phyloP scores from a whole-genome alignment of 2,329 filamentous ascomycete species.

The Alternaria longipes region DNA sequence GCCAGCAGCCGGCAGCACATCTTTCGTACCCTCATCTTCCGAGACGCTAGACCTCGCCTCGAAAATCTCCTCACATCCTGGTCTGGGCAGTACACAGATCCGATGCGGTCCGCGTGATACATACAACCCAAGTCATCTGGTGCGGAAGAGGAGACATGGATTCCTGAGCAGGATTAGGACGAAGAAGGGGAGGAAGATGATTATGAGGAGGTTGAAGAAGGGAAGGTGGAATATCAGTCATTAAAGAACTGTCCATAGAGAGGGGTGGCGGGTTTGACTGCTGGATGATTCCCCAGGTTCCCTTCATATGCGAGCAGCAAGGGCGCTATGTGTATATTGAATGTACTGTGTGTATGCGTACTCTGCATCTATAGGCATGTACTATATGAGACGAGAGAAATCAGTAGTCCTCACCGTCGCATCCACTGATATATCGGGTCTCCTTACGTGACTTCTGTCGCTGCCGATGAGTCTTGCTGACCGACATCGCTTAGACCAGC shows the following conservation, averaged over 20 bases:
- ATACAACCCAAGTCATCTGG: conserved; percentile 66
- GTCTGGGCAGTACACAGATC: conserved; percentile 52
- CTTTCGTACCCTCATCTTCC: conserved; percentile 17
- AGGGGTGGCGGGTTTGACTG: background rate
- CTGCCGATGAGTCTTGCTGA: background rate
- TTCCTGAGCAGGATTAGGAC: conserved; percentile 64
- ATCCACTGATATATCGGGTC: background rate
- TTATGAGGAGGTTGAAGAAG: conserved; percentile 65
- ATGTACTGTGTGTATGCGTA: conserved; percentile 22
- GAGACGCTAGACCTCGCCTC: conserved; percentile 47
- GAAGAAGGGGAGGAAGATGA: conserved; percentile 62
- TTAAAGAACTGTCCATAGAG: conserved; percentile 12
- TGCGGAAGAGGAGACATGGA: conserved; percentile 69
- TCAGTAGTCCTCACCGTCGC: fast-evolving
- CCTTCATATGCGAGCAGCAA: background rate
- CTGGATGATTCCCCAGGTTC: background rate
- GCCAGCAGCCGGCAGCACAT: conserved; percentile 26
- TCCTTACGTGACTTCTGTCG: background rate
- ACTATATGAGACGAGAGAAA: background rate
- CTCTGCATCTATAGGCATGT: background rate
- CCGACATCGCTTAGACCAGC: background rate
- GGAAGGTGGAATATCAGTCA: conserved; percentile 56
- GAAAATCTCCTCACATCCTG: conserved; percentile 50
- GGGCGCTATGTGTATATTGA: conserved; percentile 15
- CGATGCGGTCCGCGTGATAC: conserved; percentile 63